A percentile compares a stretch with the other conserved stretches of the same genome.
These are phyloP conservation scores for Ploettnerulaceae sp. DNA, from an alignment of 2,329 filamentous ascomycete species.

Conservation along the genomic window DNA sequence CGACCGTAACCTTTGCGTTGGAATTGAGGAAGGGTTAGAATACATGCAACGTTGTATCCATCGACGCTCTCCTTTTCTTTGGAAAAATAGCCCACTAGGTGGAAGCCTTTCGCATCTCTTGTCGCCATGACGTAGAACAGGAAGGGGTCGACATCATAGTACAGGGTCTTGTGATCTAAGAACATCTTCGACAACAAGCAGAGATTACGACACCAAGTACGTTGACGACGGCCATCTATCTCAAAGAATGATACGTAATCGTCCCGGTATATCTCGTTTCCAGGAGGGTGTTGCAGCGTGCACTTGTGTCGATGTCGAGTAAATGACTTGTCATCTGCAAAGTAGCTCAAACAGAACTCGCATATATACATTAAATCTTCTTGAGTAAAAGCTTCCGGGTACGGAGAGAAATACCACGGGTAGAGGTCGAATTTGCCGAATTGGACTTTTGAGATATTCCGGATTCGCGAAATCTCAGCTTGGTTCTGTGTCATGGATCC, in stretches of 20 bases:
- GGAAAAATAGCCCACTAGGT: constrained; percentile 98
- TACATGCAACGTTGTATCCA: constrained; percentile 97
- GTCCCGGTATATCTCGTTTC: constrained; percentile 97
- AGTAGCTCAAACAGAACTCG: constrained; percentile 94
- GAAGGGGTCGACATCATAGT: constrained; percentile 99
- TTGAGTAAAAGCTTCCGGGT: constrained; percentile 82
- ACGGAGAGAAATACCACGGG: constrained; percentile 98
- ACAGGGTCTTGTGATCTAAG: constrained; percentile 94
- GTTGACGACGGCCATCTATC: constrained; percentile 88
- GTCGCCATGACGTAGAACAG: constrained; percentile 97
- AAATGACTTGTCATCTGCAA: constrained; percentile 77
- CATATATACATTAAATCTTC: constrained; percentile 92
- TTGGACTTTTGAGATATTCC: constrained; percentile 89
- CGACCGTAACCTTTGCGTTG: constrained; percentile 92
- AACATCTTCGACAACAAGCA: constrained; percentile 95
- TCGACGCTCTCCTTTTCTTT: constrained; percentile 98
- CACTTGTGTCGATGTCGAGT: constrained; percentile 84
- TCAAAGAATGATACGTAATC: constrained; percentile 94
- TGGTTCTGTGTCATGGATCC: constrained; percentile 99
- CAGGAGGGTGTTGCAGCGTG: constrained; percentile 83
- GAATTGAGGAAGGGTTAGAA: constrained; percentile 91
- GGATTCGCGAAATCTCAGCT: constrained; percentile 90
- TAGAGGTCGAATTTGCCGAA: constrained; percentile 91
- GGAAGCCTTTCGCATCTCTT: constrained; percentile 81
- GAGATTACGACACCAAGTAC: constrained; percentile 94